Base-by-base conservation (phyloP, 2,329 filamentous ascomycete species). In the Pestalotiopsis sp. region DNA sequence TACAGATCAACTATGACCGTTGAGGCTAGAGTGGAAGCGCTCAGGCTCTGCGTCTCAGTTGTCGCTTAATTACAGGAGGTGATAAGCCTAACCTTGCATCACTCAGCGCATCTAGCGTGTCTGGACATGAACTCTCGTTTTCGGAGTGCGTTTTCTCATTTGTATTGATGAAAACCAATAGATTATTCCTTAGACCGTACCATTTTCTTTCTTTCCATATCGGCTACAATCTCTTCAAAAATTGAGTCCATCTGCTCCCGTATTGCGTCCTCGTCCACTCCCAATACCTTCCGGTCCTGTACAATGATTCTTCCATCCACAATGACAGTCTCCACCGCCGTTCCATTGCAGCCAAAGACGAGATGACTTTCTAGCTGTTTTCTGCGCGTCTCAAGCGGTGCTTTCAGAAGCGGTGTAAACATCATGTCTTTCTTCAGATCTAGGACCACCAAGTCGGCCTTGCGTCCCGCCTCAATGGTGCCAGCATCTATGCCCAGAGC, bases 351-450 rank as follows among this genome's bases (percentile, higher is more conserved):
- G 4, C 74, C 74, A 70, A 75, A 75, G 17, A 75, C 74, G 2
- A 74, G 66, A 67, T 75, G 74, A 67, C 73, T 67, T n/a, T 67
- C 65, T 7, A 67, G 25, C 36, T 67, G 65, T 14, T 49, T 74
- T 65, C 69, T 72, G 25, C 72, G 23, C 58, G 72, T 68, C 13
- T 70, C 68, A 27, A 64, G 49, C 4, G 72, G 73, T 4, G 68
- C 68, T 57, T 72, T 72, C 20, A 74, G 49, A 12, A 67, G 57
- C 2, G 65, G 65, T 12, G 65, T 76, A 45, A 76, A 76, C 74
- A 76, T 76, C 72, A 73, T 70, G 67, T 76, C 72, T 49, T 70
- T 74, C 68, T 70, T 75, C 63, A 75, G 67, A 67, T 75, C 72
- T n/a, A 75, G 12, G 7, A 74, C 11, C 38, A 75, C 73, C n/a